Evolutionary conservation across 441 rosid species (phyloP).

Genomic region (Francoa sonchifolia): DNA sequence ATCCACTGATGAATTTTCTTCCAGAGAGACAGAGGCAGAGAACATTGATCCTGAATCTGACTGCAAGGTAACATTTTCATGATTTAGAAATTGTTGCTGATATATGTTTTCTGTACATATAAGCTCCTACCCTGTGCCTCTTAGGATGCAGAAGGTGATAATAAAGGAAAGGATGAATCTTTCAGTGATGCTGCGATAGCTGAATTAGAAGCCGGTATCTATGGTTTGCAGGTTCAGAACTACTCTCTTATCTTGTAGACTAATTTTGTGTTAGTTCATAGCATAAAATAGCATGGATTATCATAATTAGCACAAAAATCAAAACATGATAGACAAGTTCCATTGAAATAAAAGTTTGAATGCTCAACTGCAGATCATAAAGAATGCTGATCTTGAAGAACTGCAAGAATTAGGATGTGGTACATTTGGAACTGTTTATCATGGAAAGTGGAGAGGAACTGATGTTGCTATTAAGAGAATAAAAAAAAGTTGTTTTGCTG

Average conservation of each 20-base stretch:
- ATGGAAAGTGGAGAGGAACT: constrained; percentile 93
- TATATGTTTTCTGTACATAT: too few relatives aligned
- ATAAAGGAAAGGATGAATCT: constrained; percentile 19
- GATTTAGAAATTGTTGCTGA: too few relatives aligned
- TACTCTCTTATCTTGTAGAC: constrained; percentile 5
- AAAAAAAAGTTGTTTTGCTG: constrained; percentile 71
- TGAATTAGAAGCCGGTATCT: constrained; percentile 75
- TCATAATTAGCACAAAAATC: too few relatives aligned
- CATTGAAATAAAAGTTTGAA: too few relatives aligned
- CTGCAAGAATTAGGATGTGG: constrained; percentile 76
- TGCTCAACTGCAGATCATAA: constrained; percentile 83
- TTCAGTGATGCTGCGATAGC: constrained; percentile 39
- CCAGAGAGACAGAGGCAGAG: constrained; percentile 16
- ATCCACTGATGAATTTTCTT: too few relatives aligned
- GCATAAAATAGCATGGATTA: too few relatives aligned
- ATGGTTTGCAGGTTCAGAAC: constrained; percentile 63
- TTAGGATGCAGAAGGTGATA: constrained; percentile 33
- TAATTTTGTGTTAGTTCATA: too few relatives aligned
- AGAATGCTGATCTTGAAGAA: constrained; percentile 72
- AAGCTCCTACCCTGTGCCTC: too few relatives aligned
- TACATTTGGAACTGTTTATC: constrained; percentile 80
- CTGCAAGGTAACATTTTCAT: too few relatives aligned
- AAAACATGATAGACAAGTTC: too few relatives aligned
- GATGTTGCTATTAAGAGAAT: constrained; percentile 92
- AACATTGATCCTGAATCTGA: constrained; percentile 19